Evolutionary conservation across 208 protist species (phyloP), one percentile per base, ranked within the genome.

Genomic region (Trypanosomatidae sp.): DNA sequence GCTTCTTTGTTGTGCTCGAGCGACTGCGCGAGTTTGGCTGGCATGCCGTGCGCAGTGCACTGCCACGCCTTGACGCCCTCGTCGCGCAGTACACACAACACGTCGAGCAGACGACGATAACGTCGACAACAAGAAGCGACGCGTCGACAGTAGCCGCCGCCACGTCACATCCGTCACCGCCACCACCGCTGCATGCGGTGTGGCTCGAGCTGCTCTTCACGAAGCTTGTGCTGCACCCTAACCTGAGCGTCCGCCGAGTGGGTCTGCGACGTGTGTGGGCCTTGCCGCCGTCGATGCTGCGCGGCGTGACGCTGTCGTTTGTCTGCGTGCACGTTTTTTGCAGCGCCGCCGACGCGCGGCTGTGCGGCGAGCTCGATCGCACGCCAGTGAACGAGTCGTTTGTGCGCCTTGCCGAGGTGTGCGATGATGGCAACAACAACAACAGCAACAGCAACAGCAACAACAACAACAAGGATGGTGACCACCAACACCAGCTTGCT

Each of bases 1-100:
- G 61, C 28, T 93, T 84, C 43, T 90, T 93, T 33, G 58, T 86
- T 19, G 57, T 93, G 15, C 54, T 90, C 8, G 80, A 93, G 56
- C 64, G 73, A 6, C 56, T 86, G 33, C 81, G 77, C 41, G 77
- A 93, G 50, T 93, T 73, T 45, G 80, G 80, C 24, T 56, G 78
- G 64, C 85, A 93, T 60, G 85, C 89, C 23, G 66, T 90, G 61
- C 49, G 69, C 33, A 79, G 79, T 1, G 69, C 64, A 6, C 65
- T 93, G 54, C 50, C 54, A 11, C 77, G 80, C 35, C 56, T 93
- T 1, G 85, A 89, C 60, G 53, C 52, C 18, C 44, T 92, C 3
- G 41, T 83, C 7, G 48, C 59, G 21, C 50, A 62, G 18, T 35
- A 80, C 16, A 39, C 52, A 20, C n/a, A 13, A 26, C 44, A 46